A percentile compares a stretch with the other conserved stretches of the same genome.
These are phyloP conservation scores for Pistacia atlantica DNA, from an alignment of 345 rosid species.

Conservation along the genomic window DNA sequence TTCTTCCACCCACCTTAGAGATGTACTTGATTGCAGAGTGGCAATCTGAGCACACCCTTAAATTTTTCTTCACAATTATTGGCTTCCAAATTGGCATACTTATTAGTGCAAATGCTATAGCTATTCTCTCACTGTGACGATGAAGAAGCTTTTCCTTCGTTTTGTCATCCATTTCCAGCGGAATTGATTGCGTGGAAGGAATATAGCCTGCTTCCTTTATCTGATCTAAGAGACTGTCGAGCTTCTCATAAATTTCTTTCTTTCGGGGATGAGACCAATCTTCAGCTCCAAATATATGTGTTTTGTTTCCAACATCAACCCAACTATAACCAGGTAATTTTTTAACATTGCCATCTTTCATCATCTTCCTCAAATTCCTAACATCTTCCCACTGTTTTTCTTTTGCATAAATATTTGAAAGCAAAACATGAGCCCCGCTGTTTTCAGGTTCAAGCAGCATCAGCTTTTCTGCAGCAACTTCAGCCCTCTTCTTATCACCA, in stretches of 20 bases:
- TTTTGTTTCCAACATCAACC: constrained; percentile 15
- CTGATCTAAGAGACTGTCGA: constrained; percentile 5
- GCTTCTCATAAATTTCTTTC: constrained; percentile 5
- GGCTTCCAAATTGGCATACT: constrained; percentile 7
- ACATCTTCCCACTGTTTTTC: constrained; percentile 16
- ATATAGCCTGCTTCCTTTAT: constrained; percentile 9
- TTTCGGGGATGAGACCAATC: constrained; percentile 14
- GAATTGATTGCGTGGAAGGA: not conserved
- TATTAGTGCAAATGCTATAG: constrained; percentile 13
- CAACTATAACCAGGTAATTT: constrained; percentile 19
- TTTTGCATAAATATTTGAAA: constrained; percentile 15
- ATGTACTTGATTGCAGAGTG: constrained; percentile 16
- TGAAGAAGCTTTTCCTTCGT: constrained; percentile 12
- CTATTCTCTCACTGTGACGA: constrained; percentile 16
- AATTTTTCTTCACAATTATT: constrained; percentile 11
- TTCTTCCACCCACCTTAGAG: constrained; percentile 2
- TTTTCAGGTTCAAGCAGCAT: constrained; percentile 17
- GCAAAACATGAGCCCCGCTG: constrained; percentile 14
- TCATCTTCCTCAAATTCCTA: constrained; percentile 15
- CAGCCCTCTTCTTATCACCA: constrained; percentile 9
- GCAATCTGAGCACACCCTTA: constrained; percentile 11
- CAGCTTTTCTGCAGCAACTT: constrained; percentile 8
- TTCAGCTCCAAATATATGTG: constrained; percentile 10
- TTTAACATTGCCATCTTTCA: constrained; percentile 8
- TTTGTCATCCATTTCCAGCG: not conserved